Base-by-base conservation (phyloP, 257 asterid genomes). In the Asclepias syriaca region DNA sequence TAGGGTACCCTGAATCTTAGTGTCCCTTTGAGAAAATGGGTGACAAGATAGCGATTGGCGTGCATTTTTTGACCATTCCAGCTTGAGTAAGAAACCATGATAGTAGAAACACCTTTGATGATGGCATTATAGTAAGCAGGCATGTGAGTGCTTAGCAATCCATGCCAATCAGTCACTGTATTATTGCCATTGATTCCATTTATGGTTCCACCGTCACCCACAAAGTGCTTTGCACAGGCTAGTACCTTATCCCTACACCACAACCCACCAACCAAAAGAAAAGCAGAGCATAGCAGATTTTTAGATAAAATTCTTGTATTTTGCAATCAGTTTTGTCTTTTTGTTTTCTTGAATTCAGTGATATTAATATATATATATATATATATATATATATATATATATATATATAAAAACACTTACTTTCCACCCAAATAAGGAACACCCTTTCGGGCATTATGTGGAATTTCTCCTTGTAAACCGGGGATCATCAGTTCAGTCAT, bases 391-490 rank as follows among this genome's bases (percentile, higher is more conserved):
- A 24, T 24, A 24, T 24, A 24, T 24, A 24, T 24, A 24, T 24
- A 24, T 24, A 45, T 27, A 24, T 15, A 5, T 3, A n/a, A 65
- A 54, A n/a, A 69, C 19, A 21, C 84, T 69, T 82, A 86, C 90
- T 72, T 78, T 76, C 89, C 92, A 61, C 80, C 87, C 49, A 87
- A 72, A 37, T 68, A 83, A 16, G 92, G 92, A 15, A 69, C 76
- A 21, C 89, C 87, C 66, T 77, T 80, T 16, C 72, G 56, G 6
- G 69, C 49, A 49, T 49, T 37, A 7, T 46, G 54, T 40, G 90
- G 93, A 40, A 80, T 21, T 18, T 85, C 86, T 27, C 93, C 93
- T 78, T 87, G 93, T 54, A 87, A 65, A 15, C 93, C 93, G 18
- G 84, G 68, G 16, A 83, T 77, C 19, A 83, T 77, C 19, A 83